Evolutionary conservation across 2,329 filamentous ascomycete genomes (phyloP), one percentile per base, ranked within the genome.

Genomic region (Calonectria hawksworthii): DNA sequence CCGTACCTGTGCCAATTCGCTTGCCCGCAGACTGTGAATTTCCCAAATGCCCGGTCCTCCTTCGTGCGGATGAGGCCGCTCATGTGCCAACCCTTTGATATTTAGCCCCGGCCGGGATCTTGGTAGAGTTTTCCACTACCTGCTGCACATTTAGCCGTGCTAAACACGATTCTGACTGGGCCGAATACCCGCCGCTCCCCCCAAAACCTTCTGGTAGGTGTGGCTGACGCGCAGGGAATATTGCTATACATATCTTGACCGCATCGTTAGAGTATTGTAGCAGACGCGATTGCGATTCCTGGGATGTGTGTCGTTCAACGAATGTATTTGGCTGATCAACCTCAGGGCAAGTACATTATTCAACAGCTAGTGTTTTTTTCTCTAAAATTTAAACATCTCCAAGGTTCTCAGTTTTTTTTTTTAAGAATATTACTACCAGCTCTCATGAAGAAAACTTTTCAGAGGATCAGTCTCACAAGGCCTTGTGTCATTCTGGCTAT

Each of bases 61-160:
- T 63, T 41, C 36, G 18, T 38, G 23, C 34, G 36, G 56, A 36
- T 28, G 34, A 41, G 56, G 56, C 36, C n/a, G 56, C n/a, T 41
- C 56, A 63, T 63, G 56, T 63, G 56, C 56, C 56, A 63, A 63
- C 23, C 32, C 32, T 63, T 36, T 28, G 56, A 41, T 41, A 63
- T 63, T 63, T 63, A 63, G 36, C 56, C 56, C 38, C 36, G 36
- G 36, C 56, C 56, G 56, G 56, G 13, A 63, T 63, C 56, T 8
- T 63, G 30, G 18, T 23, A 30, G 61, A 47, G n/a, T 50, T 65
- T 50, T 41, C 61, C 41, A 26, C 61, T 65, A 30, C 41, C 18
- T 41, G 30, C 32, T 52, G 13, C 41, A 28, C 47, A 65, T 71
- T 71, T 66, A 71, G 47, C 68, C 61, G 59, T 52, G 38, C 28